A percentile compares a stretch with the other conserved stretches of the same genome.
phyloP scores from a whole-genome alignment of 352 stramenopile genomes.

The Peronospora farinosa region DNA sequence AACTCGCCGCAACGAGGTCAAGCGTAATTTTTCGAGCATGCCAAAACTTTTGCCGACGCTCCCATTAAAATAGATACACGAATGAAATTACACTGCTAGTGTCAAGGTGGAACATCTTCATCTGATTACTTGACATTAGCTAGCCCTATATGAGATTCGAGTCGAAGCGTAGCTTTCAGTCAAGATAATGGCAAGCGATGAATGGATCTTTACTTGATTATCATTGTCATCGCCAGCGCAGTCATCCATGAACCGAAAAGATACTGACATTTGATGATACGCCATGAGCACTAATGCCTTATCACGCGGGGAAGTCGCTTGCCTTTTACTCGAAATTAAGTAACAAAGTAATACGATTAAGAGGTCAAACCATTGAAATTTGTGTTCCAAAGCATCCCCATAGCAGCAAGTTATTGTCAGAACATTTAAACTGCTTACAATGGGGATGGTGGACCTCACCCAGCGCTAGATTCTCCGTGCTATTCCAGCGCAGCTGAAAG shows the following conservation, averaged over 20 bases:
- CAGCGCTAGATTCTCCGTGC: slow-evolving; percentile 8
- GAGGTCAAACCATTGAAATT: no score
- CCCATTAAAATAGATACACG: slow-evolving; percentile 18
- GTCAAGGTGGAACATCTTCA: slow-evolving; percentile 10
- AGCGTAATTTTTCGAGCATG: not conserved
- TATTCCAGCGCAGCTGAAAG: slow-evolving; percentile 24
- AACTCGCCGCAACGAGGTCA: slow-evolving; percentile 1
- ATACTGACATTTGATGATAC: not conserved
- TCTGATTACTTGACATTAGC: slow-evolving; percentile 13
- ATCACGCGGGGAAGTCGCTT: no score
- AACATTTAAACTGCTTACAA: not conserved
- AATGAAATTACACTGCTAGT: slow-evolving; percentile 3
- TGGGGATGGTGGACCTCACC: not conserved
- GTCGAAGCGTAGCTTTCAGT: slow-evolving; percentile 15
- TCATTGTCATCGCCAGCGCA: not conserved
- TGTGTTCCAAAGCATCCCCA: not conserved
- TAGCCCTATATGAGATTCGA: slow-evolving; percentile 17
- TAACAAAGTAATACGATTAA: not conserved
- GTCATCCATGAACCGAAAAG: not conserved
- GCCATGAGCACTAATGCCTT: not conserved
- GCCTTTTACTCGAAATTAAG: no score
- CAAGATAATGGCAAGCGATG: slow-evolving; percentile 8
- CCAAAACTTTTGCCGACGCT: slow-evolving; percentile 12
- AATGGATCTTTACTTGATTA: slow-evolving; percentile 4
- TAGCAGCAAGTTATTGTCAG: not conserved